Evolutionary conservation across 2,329 filamentous ascomycete genomes (phyloP), one percentile per base, ranked within the genome.

Genomic region (Penicillium sp.): DNA sequence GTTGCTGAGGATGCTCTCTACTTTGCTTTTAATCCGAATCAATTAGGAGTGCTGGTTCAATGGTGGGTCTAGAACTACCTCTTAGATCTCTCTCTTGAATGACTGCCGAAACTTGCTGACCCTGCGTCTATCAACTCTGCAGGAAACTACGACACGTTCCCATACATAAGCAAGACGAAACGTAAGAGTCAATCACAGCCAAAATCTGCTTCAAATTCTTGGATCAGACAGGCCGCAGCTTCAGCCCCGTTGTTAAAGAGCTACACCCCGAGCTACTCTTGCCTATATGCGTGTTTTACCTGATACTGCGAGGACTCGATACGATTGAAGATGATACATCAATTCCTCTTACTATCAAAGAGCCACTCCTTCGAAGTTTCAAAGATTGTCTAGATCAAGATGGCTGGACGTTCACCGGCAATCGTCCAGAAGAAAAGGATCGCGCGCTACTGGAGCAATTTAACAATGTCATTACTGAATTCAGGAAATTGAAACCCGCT

Each of bases 241-340:
- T 99, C 75, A 82, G 88, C 48, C 83, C 91, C 40, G 94, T 99
- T 71, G 97, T 99, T 61, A 87, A 96, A 76, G 94, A 99, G 77
- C 84, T 99, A 42, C 92, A 97, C 71, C 92, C 92, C 0, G 93
- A 99, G 77, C 86, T 99, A 28, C 85, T 97, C 33, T 85, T 96
- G 37, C 92, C 94, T 21, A 83, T 97, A 42, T 87, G 88, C 52
- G 81, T 97, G 9, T 99, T 99, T 82, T 99, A 99, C 79, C 85
- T 99, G 24, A 85, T 91, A 51, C 82, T 99, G 51, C 90, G 94
- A 56, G 94, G 91, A 40, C 84, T 99, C 47, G 94, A 99, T 75
- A 99, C 94, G n/a, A 90, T 99, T 56, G 94, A 99, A 77, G 94
- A 99, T 80, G 94, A 99, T 75, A 97, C 97, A 87, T 96, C 92